Conservation (phyloP, 2,329 filamentous ascomycete genomes). For the Fusarium veterinarium region DNA sequence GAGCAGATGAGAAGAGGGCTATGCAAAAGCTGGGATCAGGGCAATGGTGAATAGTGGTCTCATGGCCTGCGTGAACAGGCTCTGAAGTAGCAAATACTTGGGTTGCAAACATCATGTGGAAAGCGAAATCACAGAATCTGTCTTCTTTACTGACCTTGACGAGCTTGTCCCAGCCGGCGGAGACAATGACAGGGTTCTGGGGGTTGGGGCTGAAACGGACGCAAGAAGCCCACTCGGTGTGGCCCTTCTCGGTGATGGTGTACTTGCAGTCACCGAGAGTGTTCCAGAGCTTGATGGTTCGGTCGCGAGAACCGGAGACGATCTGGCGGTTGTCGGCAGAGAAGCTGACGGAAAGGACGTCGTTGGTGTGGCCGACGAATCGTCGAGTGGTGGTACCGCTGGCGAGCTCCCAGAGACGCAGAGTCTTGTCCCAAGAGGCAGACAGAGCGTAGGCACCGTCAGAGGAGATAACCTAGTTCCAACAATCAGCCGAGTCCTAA, state of each 20-base stretch:
- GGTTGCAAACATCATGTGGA: conserved; percentile 88
- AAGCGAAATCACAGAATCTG: background rate
- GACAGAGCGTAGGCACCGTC: conserved; percentile 99
- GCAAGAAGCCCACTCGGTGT: conserved; percentile 99
- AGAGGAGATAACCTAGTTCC: conserved; percentile 90
- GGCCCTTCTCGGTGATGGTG: conserved; percentile 99
- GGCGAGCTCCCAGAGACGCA: conserved; percentile 98
- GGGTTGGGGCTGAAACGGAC: conserved; percentile 99
- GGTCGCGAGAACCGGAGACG: conserved; percentile 97
- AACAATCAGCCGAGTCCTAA: conserved; percentile 41
- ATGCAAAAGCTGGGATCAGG: conserved; percentile 69
- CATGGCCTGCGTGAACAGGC: conserved; percentile 83
- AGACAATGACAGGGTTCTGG: conserved; percentile 99
- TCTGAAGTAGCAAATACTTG: conserved; percentile 99
- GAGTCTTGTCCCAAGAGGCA: conserved; percentile 99
- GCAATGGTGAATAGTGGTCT: conserved; percentile 92
- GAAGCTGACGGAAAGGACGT: conserved; percentile 99
- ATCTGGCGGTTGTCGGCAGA: conserved; percentile 99
- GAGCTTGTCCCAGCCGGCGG: conserved; percentile 98
- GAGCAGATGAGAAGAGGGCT: conserved; percentile 2
- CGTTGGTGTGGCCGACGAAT: conserved; percentile 99
- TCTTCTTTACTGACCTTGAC: conserved; percentile 85
- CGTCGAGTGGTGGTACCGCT: conserved; percentile 97
- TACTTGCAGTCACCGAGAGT: conserved; percentile 99
- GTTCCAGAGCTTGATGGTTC: conserved; percentile 99